These are phyloP conservation scores for Petunia secreta DNA, from an alignment of 257 asterid species.

Conservation along the genomic window DNA sequence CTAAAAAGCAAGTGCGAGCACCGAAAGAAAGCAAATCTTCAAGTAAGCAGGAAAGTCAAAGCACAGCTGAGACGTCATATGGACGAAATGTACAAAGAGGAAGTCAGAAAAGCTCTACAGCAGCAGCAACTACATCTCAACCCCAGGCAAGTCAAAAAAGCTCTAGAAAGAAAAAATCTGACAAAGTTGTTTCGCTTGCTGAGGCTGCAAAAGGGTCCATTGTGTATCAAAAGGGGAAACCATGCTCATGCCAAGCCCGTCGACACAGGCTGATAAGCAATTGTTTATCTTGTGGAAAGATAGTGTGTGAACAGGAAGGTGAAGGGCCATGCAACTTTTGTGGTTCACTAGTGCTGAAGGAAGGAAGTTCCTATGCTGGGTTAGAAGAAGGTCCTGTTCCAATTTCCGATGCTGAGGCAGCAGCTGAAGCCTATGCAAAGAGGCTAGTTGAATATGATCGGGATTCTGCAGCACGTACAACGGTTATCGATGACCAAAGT, in stretches of 20 bases:
- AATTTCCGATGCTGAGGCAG: constrained; percentile 71
- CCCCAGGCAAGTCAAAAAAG: constrained; percentile 39
- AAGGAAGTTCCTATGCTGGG: constrained; percentile 91
- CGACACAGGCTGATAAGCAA: constrained; percentile 81
- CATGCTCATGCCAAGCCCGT: constrained; percentile 96
- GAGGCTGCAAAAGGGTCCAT: constrained; percentile 95
- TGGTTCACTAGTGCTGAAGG: constrained; percentile 87
- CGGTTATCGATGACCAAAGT: constrained; percentile 95
- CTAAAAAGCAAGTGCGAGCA: constrained; percentile 61
- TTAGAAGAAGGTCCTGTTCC: constrained; percentile 57
- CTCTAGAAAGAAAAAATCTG: constrained; percentile 83
- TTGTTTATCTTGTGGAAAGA: constrained; percentile 93
- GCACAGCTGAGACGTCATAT: constrained; percentile 40
- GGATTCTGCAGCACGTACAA: constrained; percentile 96
- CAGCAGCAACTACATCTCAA: constrained; percentile 47
- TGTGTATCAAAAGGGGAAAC: constrained; percentile 89
- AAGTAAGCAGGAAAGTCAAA: constrained; percentile 45
- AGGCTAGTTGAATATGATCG: constrained; percentile 98
- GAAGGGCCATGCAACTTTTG: constrained; percentile 96
- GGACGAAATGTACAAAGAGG: constrained; percentile 41
- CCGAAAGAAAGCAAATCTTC: constrained; percentile 53
- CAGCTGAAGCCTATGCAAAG: constrained; percentile 88
- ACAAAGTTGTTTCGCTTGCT: constrained; percentile 80
- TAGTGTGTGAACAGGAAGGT: constrained; percentile 96
- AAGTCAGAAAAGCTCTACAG: constrained; percentile 54